Base-by-base conservation (phyloP, 345 rosid species). In the Salix viminalis region DNA sequence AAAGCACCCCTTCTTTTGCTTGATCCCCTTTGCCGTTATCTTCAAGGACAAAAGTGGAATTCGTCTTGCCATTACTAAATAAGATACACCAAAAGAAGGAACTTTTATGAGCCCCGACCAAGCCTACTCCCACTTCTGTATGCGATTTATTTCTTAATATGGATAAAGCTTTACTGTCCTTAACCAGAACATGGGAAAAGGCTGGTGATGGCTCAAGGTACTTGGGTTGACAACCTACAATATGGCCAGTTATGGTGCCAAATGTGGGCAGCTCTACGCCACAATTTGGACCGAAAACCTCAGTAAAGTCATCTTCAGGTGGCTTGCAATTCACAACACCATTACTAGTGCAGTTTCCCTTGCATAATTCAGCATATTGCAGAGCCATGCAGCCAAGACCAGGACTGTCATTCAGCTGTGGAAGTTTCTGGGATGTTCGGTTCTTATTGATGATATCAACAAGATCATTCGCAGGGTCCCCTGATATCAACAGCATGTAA, bases 331-430 rank as follows among this genome's bases (percentile, higher is more conserved):
- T 87, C 10, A 81, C 82, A 76, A 86, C 83, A 18, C 83, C 81
- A 84, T 85, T 82, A 62, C 66, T 71, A n/a, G 82, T 85, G 92
- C 96, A 90, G 85, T 88, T 86, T 41, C 87, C 91, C 80, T 92
- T 85, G 91, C 98, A 94, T 46, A 76, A 61, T 76, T 87, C 88
- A 32, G 79, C 89, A 80, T 89, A 94, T 80, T 90, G 97, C 77
- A 90, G 85, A 42, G 98, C 97, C 87, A 92, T 89, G 85, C 98
- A 94, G 69, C 92, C 98, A 18, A 94, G 91, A 14, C 98, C 97
- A 1, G 97, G 98, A 75, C 88, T 94, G 73, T 89, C 90, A 21
- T 83, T 86, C 69, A 94, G 86, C 48, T 77, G 78, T 36, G 71
- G 79, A 24, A 93, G 89, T 71, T 90, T 90, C 19, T 75, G 79